These are phyloP conservation scores for Fusarium acutatum DNA, from an alignment of 2,329 filamentous ascomycete species.

Conservation along the genomic window DNA sequence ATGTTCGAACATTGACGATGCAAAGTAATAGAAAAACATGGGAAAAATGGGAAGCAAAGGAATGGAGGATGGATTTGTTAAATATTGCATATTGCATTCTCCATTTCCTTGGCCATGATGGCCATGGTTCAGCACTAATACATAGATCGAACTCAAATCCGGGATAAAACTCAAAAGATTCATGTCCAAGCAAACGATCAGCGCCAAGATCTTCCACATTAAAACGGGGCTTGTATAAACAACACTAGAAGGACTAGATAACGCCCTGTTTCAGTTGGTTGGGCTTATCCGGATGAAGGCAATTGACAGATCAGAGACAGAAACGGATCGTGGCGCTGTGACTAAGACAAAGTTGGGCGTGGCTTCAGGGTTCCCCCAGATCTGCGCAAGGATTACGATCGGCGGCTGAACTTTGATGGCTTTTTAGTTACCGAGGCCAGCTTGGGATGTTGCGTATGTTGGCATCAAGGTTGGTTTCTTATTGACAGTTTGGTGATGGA, in stretches of 20 bases:
- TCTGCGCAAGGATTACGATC: neutral
- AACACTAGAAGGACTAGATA: neutral
- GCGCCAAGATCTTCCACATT: neutral
- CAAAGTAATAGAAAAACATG: too few relatives aligned
- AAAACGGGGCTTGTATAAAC: neutral
- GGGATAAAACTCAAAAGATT: neutral
- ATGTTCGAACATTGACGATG: too few relatives aligned
- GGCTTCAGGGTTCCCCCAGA: neutral
- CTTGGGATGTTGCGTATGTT: rapidly evolving
- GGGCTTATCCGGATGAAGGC: neutral
- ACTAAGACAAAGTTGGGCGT: neutral
- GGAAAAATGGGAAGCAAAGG: too few relatives aligned
- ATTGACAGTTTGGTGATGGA: neutral
- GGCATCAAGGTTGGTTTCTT: too few relatives aligned
- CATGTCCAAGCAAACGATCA: neutral
- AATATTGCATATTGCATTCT: neutral
- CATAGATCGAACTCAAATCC: neutral
- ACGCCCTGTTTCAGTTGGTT: neutral
- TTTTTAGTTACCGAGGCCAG: rapidly evolving
- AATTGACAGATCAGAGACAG: neutral
- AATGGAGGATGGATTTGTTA: too few relatives aligned
- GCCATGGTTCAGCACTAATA: neutral
- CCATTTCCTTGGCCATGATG: neutral
- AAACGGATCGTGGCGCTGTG: constrained; percentile 1
- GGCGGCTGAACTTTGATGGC: neutral